Evolutionary conservation across 73 alveolate species (phyloP), one percentile per base, ranked within the genome.

Genomic region (Breviolum minutum): DNA sequence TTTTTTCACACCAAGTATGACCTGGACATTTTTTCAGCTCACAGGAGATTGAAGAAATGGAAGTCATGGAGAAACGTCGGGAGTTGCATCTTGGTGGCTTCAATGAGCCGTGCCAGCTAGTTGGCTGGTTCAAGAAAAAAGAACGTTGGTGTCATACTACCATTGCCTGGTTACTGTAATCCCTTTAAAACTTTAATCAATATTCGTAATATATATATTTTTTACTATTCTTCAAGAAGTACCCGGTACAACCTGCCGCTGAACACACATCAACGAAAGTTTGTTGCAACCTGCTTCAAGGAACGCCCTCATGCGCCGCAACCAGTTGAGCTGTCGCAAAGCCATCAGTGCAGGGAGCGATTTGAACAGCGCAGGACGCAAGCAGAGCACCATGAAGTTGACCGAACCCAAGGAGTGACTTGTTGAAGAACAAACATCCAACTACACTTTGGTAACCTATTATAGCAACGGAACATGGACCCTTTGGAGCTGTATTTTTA

Each of bases 351-450:
- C 94, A 26, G 9, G 80, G 63, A 54, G 64, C 20, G 94, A 86
- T 13, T 63, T 86, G n/a, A 60, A 27, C 74, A 84, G 93, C 61
- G 93, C 93, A 27, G 93, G 93, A n/a, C 94, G 94, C 64, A 86
- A 63, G 94, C 94, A 86, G 94, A 86, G 94, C 94, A 62, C 71
- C 29, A 27, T 63, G 64, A 86, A 86, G 94, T 63, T 86, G 64
- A 86, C 94, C 29, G 94, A 86, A 63, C 94, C 94, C 94, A 86
- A 63, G 80, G 94, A 63, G 94, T 10, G 17, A 13, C 92, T 26
- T 13, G 74, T 40, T 11, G 74, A 66, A 11, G 17, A 13, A 66
- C 74, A 11, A 11, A 13, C 74, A 17, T 13, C 17, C 17, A 13
- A 13, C 17, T 11, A 13, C 17, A 13, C 17, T 66, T 66, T 66